phyloP scores from a whole-genome alignment of 257 asterid genomes.

The Nicotiana otophora region DNA sequence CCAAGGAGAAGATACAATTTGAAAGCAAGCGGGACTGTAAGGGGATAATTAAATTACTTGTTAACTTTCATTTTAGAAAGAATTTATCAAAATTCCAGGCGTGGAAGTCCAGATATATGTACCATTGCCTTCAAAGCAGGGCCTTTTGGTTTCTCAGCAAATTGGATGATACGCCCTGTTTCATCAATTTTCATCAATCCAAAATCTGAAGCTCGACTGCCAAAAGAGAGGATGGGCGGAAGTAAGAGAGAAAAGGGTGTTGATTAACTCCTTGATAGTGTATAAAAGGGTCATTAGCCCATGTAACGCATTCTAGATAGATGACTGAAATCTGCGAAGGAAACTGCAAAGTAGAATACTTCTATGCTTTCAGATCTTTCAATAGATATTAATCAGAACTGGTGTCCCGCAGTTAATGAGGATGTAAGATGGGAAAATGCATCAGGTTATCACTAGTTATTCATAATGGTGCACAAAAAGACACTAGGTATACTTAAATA shows the following conservation, averaged over 20 bases:
- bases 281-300: background rate
- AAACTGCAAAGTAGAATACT: background rate
- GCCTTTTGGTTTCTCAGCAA: slow-evolving; percentile 93
- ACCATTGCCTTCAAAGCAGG: slow-evolving; percentile 72
- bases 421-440: background rate
- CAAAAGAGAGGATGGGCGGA: slow-evolving; percentile 6
- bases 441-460: background rate
- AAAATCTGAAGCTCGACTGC: slow-evolving; percentile 91
- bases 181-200: slow-evolving; percentile 83
- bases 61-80: background rate
- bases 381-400: background rate
- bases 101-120: background rate
- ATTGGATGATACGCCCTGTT: slow-evolving; percentile 64
- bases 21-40: background rate
- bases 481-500: background rate
- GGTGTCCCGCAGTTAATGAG: background rate
- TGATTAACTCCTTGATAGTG: background rate
- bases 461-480: background rate
- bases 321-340: background rate
- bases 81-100: background rate
- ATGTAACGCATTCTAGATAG: background rate
- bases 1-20: slow-evolving; percentile 2
- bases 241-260: background rate
- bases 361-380: background rate
- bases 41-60: background rate